phyloP scores from a whole-genome alignment of 345 rosid genomes.

The Populus pruinosa region DNA sequence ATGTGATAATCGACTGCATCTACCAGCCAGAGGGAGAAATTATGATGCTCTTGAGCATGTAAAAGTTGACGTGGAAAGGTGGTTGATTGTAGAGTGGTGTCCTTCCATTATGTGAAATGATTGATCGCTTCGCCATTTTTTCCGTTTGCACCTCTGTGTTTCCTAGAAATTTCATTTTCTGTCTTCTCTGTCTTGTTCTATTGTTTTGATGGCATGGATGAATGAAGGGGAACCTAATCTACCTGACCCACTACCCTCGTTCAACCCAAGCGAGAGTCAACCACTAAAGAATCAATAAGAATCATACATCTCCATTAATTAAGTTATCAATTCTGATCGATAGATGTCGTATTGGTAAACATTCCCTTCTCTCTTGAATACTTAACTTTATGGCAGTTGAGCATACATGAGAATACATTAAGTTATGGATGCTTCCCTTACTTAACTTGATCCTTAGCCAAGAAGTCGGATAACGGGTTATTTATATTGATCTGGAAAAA shows the following conservation, averaged over 20 bases:
- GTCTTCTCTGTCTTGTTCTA: slow-evolving; percentile 26
- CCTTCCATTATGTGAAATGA: neutral
- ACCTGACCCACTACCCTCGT: slow-evolving; percentile 26
- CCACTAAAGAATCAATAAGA: slow-evolving; percentile 28
- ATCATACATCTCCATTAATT: neutral
- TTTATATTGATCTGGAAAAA: accelerated
- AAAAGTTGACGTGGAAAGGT: neutral
- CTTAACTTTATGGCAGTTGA: slow-evolving; percentile 22
- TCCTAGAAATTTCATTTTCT: slow-evolving; percentile 8
- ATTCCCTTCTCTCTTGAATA: slow-evolving; percentile 6
- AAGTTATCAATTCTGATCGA: neutral
- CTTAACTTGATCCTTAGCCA: no score
- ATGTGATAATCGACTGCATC: neutral
- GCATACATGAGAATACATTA: no score
- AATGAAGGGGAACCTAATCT: slow-evolving; percentile 35
- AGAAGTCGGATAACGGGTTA: accelerated
- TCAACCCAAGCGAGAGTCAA: slow-evolving; percentile 42
- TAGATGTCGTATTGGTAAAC: neutral
- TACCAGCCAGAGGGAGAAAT: neutral
- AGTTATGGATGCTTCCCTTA: no score
- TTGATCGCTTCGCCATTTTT: neutral
- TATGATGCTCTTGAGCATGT: neutral
- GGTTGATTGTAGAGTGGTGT: neutral
- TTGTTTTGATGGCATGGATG: slow-evolving; percentile 30
- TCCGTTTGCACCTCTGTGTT: neutral